phyloP scores from a whole-genome alignment of 2,329 filamentous ascomycete species.

The Colletotrichum echinochloae region DNA sequence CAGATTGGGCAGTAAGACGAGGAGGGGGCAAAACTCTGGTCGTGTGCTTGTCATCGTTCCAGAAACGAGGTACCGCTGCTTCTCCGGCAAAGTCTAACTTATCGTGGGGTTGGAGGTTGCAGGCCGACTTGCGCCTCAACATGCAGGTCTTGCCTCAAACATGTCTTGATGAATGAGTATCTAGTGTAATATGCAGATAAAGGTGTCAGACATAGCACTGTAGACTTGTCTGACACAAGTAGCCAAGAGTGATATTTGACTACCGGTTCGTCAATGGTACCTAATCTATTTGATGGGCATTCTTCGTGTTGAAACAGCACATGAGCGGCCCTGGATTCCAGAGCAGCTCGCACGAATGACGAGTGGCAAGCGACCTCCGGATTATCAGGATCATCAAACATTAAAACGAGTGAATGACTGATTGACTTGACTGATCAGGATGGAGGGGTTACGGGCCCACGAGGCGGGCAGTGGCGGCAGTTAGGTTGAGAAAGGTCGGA shows the following conservation, averaged over 20 bases:
- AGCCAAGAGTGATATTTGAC: neutral
- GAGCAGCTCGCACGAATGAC: neutral
- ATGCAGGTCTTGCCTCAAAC: neutral
- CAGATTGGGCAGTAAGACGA: neutral
- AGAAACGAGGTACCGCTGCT: slow-evolving; percentile 15
- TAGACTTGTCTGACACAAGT: neutral
- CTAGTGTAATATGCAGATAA: neutral
- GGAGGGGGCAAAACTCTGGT: slow-evolving; percentile 15
- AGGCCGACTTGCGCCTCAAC: neutral
- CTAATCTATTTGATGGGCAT: neutral
- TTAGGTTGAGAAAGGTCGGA: slow-evolving; percentile 16
- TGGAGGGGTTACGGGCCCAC: neutral
- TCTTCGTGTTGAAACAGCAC: neutral
- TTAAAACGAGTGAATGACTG: neutral
- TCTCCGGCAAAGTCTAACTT: slow-evolving; percentile 3
- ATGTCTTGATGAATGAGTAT: slow-evolving; percentile 4
- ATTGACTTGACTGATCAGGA: neutral
- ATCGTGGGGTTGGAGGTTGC: neutral
- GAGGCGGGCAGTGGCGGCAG: slow-evolving; percentile 15
- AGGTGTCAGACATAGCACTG: neutral
- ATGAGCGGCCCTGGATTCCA: neutral
- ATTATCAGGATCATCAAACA: neutral
- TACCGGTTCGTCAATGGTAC: neutral
- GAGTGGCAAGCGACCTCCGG: neutral
- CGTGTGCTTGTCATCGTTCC: slow-evolving; percentile 2